Evolutionary conservation across 225 moss, liverwort and hornwort species (phyloP).

Genomic region (Physcomitrellopsis africana): DNA sequence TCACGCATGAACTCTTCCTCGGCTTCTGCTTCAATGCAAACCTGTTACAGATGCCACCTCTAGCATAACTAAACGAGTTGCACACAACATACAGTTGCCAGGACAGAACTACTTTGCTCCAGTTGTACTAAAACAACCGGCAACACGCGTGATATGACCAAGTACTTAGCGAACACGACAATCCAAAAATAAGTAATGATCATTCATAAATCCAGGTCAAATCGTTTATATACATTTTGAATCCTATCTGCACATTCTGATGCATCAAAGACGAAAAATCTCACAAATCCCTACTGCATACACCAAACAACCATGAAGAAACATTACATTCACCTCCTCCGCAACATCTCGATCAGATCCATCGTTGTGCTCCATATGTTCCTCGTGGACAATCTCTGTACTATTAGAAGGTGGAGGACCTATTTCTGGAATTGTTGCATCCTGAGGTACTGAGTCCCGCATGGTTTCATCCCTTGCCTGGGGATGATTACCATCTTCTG

Average conservation of each 20-base stretch:
- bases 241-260: slow-evolving; percentile 17
- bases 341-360: slow-evolving; percentile 71
- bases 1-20: slow-evolving; percentile 95
- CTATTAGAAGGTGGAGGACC: slow-evolving; percentile 48
- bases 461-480: slow-evolving; percentile 81
- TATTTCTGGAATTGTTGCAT: slow-evolving; percentile 50
- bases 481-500: slow-evolving; percentile 45
- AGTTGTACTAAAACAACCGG: neutral
- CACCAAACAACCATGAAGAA: slow-evolving; percentile 14
- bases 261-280: neutral
- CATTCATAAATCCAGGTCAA: slow-evolving; percentile 1
- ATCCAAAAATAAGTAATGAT: slow-evolving; percentile 1
- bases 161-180: no score
- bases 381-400: slow-evolving; percentile 60
- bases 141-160: no score
- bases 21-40: slow-evolving; percentile 75
- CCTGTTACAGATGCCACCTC: slow-evolving; percentile 37
- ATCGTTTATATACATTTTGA: slow-evolving; percentile 13
- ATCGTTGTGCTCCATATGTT: slow-evolving; percentile 90
- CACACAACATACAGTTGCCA: slow-evolving; percentile 4
- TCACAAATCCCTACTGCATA: neutral
- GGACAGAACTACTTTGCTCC: slow-evolving; percentile 1
- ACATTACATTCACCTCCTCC: slow-evolving; percentile 48
- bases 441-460: slow-evolving; percentile 68
- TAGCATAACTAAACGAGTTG: slow-evolving; percentile 24